A percentile compares a stretch with the other conserved stretches of the same genome.
Conservation (phyloP, 192 early-diverging fungal genomes). For the Coemansia sp. region DNA sequence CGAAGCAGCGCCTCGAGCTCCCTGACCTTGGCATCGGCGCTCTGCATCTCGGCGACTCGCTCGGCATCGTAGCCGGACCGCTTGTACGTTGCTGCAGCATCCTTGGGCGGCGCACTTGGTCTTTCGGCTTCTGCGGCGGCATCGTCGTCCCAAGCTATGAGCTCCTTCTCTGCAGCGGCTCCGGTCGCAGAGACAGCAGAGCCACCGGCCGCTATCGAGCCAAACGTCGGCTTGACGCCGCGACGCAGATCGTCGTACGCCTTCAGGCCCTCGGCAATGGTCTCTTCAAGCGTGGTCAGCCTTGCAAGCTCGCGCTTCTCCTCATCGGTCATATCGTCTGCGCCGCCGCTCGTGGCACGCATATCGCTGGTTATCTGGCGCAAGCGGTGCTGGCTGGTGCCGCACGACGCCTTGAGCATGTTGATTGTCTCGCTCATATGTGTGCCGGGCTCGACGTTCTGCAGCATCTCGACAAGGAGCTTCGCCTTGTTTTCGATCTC, state of each 20-base stretch:
- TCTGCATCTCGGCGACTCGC: constrained; percentile 12
- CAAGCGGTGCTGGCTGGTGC: constrained; percentile 35
- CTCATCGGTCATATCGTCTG: constrained; percentile 3
- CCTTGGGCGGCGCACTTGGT: constrained; percentile 10
- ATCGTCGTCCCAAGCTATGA: constrained; percentile 3
- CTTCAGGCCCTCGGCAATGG: constrained; percentile 35
- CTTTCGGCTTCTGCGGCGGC: neutral
- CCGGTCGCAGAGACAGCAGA: constrained; percentile 1
- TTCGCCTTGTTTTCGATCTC: constrained; percentile 72
- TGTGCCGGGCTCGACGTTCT: constrained; percentile 61
- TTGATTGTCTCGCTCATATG: constrained; percentile 37
- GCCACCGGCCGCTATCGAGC: neutral
- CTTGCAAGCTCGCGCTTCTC: constrained; percentile 31
- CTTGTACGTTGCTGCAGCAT: constrained; percentile 7
- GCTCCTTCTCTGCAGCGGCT: constrained; percentile 1
- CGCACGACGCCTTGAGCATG: constrained; percentile 40
- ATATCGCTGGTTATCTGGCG: constrained; percentile 43
- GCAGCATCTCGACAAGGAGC: constrained; percentile 79
- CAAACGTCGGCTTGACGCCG: constrained; percentile 26
- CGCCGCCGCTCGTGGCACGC: neutral
- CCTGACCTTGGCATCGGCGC: constrained; percentile 4
- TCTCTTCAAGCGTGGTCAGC: constrained; percentile 41
- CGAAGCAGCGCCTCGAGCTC: constrained; percentile 6
- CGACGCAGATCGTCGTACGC: constrained; percentile 31
- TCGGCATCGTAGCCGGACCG: constrained; percentile 19